A percentile compares a stretch with the other conserved stretches of the same genome.
Evolutionary conservation across 129 eudicot genomes (phyloP).

Genomic region (Flaveria robusta): DNA sequence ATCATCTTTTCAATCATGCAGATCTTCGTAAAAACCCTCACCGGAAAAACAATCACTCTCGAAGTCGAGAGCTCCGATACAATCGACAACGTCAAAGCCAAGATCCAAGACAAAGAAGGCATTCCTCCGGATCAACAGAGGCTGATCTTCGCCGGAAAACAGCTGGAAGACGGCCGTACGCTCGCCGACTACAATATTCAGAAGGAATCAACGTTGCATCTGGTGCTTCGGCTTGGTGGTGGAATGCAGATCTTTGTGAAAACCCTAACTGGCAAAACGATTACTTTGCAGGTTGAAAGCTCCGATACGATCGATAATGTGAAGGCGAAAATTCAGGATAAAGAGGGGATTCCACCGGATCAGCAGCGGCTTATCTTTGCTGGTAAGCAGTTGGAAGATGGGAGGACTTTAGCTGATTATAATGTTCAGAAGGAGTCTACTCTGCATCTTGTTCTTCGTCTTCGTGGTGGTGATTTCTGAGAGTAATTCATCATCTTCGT

Average conservation of each 20-base stretch:
- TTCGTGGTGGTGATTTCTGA: not conserved
- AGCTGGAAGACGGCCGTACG: not conserved
- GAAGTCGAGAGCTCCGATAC: not conserved
- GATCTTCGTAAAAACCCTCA: conserved; percentile 5
- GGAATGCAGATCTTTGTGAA: not conserved
- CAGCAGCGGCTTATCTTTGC: not conserved
- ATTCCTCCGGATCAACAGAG: not conserved
- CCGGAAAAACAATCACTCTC: not conserved
- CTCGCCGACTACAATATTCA: not conserved
- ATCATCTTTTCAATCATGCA: not conserved
- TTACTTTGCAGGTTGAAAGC: not conserved
- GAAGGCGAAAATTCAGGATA: not conserved
- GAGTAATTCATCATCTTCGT: not conserved
- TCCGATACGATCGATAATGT: not conserved
- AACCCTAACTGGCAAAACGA: not conserved
- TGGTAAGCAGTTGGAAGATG: not conserved
- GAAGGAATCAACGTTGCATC: not conserved
- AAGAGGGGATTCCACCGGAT: not conserved
- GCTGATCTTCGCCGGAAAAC: not conserved
- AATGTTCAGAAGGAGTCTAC: not conserved
- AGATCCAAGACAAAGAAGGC: not conserved
- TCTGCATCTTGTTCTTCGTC: not conserved
- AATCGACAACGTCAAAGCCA: not conserved
- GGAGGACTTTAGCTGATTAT: not conserved
- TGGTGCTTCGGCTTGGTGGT: not conserved